Percentiles rank a stretch among this genome's conserved stretches.
phyloP scores from a whole-genome alignment of 768 basidiomycete species.

The Cystofilobasidium capitatum region DNA sequence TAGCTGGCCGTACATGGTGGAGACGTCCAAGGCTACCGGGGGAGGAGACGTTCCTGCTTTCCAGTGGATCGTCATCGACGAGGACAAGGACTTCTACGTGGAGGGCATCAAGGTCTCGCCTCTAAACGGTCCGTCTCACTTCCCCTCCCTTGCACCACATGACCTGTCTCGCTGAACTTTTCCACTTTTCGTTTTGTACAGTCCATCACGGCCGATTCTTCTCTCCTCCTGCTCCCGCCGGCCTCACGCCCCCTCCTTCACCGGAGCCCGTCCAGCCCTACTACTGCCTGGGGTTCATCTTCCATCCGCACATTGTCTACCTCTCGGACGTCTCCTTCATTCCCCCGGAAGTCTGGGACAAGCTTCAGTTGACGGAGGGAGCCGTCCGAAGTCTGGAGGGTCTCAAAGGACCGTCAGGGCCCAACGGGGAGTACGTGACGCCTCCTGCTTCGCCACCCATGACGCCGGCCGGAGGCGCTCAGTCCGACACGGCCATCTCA shows the following conservation, averaged over 20 bases:
- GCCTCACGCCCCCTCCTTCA: constrained; percentile 45
- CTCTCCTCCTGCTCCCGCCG: constrained; percentile 41
- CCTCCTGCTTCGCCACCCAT: constrained; percentile 38
- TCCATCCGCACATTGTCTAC: constrained; percentile 58
- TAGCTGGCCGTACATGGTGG: constrained; percentile 71
- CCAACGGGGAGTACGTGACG: neutral
- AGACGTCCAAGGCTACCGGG: constrained; percentile 32
- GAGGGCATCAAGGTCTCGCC: constrained; percentile 56
- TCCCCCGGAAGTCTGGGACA: constrained; percentile 42
- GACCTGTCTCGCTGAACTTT: neutral
- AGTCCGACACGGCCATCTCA: neutral
- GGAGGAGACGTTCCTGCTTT: constrained; percentile 58
- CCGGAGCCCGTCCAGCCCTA: constrained; percentile 33
- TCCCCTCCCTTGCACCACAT: neutral
- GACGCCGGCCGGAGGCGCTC: constrained; percentile 26
- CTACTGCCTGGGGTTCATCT: constrained; percentile 40
- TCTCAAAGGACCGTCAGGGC: neutral
- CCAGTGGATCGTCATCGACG: constrained; percentile 67
- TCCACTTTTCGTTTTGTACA: constrained; percentile 31
- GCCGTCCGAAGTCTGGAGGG: neutral
- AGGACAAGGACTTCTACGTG: constrained; percentile 59
- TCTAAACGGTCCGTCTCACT: constrained; percentile 49
- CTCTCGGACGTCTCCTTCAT: constrained; percentile 75
- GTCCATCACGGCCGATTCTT: constrained; percentile 70
- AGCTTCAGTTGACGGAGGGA: constrained; percentile 5